Evolutionary conservation across 345 rosid species (phyloP), one percentile per base, ranked within the genome.

Genomic region (Jatropha curcas): DNA sequence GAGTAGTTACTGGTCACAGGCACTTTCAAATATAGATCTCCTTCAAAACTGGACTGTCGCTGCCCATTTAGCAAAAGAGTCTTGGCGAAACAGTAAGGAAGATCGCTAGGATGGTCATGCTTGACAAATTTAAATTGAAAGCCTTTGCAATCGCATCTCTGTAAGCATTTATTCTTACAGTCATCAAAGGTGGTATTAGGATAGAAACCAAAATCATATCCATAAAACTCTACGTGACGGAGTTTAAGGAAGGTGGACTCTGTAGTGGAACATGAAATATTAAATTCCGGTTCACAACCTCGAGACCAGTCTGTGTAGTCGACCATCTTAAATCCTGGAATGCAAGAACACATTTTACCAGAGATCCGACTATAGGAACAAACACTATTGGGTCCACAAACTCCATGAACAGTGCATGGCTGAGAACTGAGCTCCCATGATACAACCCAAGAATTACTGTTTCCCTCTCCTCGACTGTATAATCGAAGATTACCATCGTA

Each of bases 271-370:
- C 82, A 78, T 0, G 77, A 46, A 10, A 74, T 24, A 9, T 71
- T 11, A 60, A 82, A 82, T 33, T 75, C 58, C 7, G 70, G 75
- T 61, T 59, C 76, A 46, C 84, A 85, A 4, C 84, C 85, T 1
- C 8, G 33, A 22, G 84, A 53, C 88, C 85, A 84, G 35, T 80
- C 79, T 3, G 41, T 58, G 1, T 35, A 66, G 45, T 74, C 56
- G 10, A 4, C 64, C 43, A 71, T 35, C 60, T 45, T 78, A 68
- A 52, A 73, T n/a, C 84, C 85, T 22, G 77, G 75, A 41, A 77
- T n/a, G 60, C 88, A 84, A 57, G 81, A 75, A 67, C 88, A 82
- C 28, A 39, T 73, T 58, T 76, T 74, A 0, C 84, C 83, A 13
- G 35, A 24, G 2, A 0, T 16, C 1, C 62, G 76, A 70, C 34